Evolutionary conservation across 495 filamentous ascomycete genomes (phyloP).

Genomic region (Trichoderma virens): DNA sequence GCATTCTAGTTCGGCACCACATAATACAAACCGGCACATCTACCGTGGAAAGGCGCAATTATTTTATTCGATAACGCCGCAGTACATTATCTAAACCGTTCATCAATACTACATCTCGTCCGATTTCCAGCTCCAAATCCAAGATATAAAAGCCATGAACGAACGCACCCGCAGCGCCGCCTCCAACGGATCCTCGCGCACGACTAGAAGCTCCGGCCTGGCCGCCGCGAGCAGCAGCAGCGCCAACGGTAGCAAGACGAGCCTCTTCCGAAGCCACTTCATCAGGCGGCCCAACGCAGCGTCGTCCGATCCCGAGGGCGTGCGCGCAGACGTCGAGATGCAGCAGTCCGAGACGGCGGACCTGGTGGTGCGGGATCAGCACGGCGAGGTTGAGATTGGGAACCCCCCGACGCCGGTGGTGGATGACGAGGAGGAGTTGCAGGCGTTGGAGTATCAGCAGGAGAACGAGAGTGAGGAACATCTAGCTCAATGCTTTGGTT

Average conservation of each 20-base stretch:
- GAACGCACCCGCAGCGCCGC: not conserved
- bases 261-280: conserved; percentile 66
- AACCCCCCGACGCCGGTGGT: conserved; percentile 50
- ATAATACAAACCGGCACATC: too few relatives aligned
- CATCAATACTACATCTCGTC: too few relatives aligned
- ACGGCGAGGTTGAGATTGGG: conserved; percentile 66
- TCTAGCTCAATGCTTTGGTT: too few relatives aligned
- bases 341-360: conserved; percentile 46
- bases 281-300: conserved; percentile 56
- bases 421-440: conserved; percentile 46
- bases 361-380: conserved; percentile 68
- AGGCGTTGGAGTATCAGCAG: conserved; percentile 34
- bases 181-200: not conserved
- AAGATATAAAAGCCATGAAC: not conserved
- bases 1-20: too few relatives aligned
- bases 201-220: not conserved
- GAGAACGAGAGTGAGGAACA: conserved; percentile 35
- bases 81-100: too few relatives aligned
- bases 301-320: conserved; percentile 29
- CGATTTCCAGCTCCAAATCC: too few relatives aligned
- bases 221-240: not conserved
- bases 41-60: too few relatives aligned
- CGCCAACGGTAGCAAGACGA: conserved; percentile 48
- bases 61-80: too few relatives aligned
- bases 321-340: conserved; percentile 27